Evolutionary conservation across 345 rosid species (phyloP).

Genomic region (Salix dunnii): DNA sequence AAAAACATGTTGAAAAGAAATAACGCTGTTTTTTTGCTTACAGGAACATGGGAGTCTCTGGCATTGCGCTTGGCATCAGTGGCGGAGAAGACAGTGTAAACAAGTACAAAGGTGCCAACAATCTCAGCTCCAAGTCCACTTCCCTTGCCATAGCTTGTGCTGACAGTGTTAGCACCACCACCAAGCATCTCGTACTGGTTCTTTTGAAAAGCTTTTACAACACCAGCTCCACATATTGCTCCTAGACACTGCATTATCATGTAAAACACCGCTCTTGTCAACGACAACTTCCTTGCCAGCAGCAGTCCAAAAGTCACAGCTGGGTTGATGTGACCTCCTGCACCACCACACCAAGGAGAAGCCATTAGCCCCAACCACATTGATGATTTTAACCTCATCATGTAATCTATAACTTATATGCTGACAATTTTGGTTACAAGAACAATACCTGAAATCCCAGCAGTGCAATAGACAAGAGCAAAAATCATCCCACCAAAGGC

Average conservation of each 20-base stretch:
- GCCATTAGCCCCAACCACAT: background rate
- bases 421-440: background rate
- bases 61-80: constrained; percentile 19
- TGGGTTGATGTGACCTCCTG: constrained; percentile 24
- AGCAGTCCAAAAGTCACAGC: constrained; percentile 22
- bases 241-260: constrained; percentile 24
- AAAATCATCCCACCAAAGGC: constrained; percentile 25
- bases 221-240: constrained; percentile 19
- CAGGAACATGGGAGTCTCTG: constrained; percentile 22
- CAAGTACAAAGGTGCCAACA: constrained; percentile 18
- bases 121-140: constrained; percentile 21
- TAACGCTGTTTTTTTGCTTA: background rate
- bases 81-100: constrained; percentile 19
- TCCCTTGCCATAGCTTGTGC: constrained; percentile 6
- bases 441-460: constrained; percentile 19
- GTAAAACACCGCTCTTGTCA: constrained; percentile 20
- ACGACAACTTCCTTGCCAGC: constrained; percentile 20
- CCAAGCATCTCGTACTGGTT: constrained; percentile 15
- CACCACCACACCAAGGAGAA: background rate
- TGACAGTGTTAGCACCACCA: constrained; percentile 16
- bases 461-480: constrained; percentile 21
- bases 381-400: background rate
- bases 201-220: constrained; percentile 7
- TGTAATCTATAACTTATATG: background rate
- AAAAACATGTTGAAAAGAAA: background rate